Percentiles rank a stretch among this genome's conserved stretches.
phyloP scores from a whole-genome alignment of 164 flowering plant genomes.

The Vitis labrusca region DNA sequence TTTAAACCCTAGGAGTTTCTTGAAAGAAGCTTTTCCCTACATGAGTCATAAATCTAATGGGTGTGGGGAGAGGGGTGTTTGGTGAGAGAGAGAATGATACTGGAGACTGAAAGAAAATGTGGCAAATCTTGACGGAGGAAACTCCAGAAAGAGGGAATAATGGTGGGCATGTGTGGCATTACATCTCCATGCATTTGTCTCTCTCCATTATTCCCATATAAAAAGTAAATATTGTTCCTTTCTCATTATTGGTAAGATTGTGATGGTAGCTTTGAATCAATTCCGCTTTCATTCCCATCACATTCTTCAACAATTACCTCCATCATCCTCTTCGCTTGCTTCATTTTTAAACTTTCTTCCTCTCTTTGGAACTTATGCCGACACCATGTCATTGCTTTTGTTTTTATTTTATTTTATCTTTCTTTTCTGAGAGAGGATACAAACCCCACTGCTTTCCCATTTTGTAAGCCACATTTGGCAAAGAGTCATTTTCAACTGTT shows the following conservation, averaged over 20 bases:
- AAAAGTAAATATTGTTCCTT: constrained; percentile 7
- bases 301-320: neutral
- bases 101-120: neutral
- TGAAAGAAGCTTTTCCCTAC: neutral
- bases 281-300: constrained; percentile 16
- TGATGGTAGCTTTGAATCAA: constrained; percentile 9
- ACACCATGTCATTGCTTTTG: no score
- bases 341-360: no score
- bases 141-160: constrained; percentile 2
- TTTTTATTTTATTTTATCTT: no score
- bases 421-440: no score
- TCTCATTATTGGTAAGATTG: constrained; percentile 19
- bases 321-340: no score
- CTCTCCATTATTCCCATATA: constrained; percentile 7
- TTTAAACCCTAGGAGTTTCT: neutral
- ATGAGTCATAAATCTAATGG: neutral
- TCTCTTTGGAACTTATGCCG: no score
- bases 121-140: neutral
- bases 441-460: no score
- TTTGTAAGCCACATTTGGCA: no score
- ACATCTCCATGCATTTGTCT: constrained; percentile 3
- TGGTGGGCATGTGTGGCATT: neutral
- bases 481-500: no score
- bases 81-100: neutral
- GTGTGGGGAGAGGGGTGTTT: neutral